Evolutionary conservation across 176 grass and related monocot genomes (phyloP).

Genomic region (Oryza nivara): DNA sequence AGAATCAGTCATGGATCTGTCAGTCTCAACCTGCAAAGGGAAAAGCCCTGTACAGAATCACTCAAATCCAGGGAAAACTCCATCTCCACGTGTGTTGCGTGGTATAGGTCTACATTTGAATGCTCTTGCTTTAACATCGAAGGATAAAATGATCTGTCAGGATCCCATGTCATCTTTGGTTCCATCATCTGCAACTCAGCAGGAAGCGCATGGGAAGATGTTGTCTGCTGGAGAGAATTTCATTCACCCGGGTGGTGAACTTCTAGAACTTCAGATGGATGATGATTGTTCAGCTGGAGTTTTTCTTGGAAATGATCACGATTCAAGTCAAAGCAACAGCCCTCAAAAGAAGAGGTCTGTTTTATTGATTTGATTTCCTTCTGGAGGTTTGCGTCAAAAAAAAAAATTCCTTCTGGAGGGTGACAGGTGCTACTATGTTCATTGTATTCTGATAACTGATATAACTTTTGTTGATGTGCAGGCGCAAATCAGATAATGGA

Average conservation of each 20-base stretch:
- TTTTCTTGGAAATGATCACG: slow-evolving; percentile 59
- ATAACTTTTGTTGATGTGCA: slow-evolving; percentile 43
- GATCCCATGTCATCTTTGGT: slow-evolving; percentile 50
- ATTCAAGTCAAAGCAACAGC: slow-evolving; percentile 66
- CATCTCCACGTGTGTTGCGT: slow-evolving; percentile 54
- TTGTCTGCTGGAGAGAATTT: slow-evolving; percentile 60
- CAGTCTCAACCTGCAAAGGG: slow-evolving; percentile 52
- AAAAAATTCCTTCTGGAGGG: background rate
- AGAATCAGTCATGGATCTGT: slow-evolving; percentile 33
- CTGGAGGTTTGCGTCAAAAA: background rate
- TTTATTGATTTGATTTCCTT: slow-evolving; percentile 18
- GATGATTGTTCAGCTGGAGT: slow-evolving; percentile 52
- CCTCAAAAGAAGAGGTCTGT: slow-evolving; percentile 91
- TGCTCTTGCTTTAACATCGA: slow-evolving; percentile 73
- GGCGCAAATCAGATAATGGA: slow-evolving; percentile 76
- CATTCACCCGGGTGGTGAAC: slow-evolving; percentile 26
- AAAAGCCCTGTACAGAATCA: slow-evolving; percentile 51
- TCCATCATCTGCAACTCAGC: slow-evolving; percentile 48
- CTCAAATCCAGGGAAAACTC: slow-evolving; percentile 46
- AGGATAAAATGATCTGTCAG: slow-evolving; percentile 57
- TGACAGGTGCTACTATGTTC: slow-evolving; percentile 7
- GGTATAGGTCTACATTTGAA: slow-evolving; percentile 96
- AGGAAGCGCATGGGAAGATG: slow-evolving; percentile 50
- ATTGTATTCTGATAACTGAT: slow-evolving; percentile 18
- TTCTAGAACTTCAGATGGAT: slow-evolving; percentile 52